Evolutionary conservation across 176 grass and related monocot genomes (phyloP), one percentile per base, ranked within the genome.

Genomic region (Alloteropsis semialata): DNA sequence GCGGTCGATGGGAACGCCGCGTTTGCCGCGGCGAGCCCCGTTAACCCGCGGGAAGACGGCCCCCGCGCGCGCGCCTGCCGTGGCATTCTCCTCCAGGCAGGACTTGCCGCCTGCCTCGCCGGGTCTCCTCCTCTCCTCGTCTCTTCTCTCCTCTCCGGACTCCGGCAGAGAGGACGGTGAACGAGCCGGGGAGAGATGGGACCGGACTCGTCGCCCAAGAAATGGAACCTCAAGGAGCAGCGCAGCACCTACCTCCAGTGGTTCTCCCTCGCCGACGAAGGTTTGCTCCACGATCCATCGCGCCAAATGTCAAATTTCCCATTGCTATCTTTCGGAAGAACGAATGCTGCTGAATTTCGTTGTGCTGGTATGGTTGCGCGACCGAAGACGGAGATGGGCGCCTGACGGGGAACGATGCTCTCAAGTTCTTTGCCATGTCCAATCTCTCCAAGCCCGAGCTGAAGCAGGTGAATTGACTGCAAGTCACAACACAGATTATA

Each of bases 361-460:
- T 15, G 30, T 28, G 0, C 0, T 22, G 13, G 0, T 17, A 5
- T 29, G 6, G 11, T 19, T 9, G 22, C 1, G 37, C 19, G 39
- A 76, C 50, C 16, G 9, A 13, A 92, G 96, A 98, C 66, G 91
- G 85, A 6, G 92, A 98, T 59, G 92, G 96, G 3, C 92, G 92
- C 7, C 79, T 95, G 28, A 92, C 89, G n/a, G 91, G 96, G 78
- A 89, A 69, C 8, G 93, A 98, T 43, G 93, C 96, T 29, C 86
- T 98, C 87, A 93, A 90, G 85, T 95, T 92, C 87, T 95, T 98
- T 82, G 87, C 90, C 27, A 95, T 92, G 93, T 98, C 92, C 43
- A 93, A 90, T 32, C 91, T 98, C 81, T 95, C 92, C 46, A 83
- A 87, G 36, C 54, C 85, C 10, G 93, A 98, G 6, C 91, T 98